Conservation (phyloP, 352 stramenopile genomes). For the Phytophthora tubulina region DNA sequence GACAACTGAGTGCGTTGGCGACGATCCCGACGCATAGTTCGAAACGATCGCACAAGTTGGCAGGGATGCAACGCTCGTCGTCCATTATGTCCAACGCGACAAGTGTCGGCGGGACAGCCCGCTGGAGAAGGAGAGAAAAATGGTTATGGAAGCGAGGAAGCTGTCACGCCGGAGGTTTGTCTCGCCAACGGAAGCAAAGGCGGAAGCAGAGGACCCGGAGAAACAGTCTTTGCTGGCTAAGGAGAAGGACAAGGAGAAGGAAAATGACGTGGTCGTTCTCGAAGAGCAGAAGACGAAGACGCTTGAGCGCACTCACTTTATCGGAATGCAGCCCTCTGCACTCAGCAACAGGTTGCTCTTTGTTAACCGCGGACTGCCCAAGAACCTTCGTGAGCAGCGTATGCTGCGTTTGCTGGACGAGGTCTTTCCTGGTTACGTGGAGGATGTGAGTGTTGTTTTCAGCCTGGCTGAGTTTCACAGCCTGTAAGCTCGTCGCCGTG, state of each 20-base stretch:
- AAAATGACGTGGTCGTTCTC: neutral
- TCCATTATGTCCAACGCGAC: constrained; percentile 42
- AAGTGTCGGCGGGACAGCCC: constrained; percentile 25
- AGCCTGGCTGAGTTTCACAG: constrained; percentile 81
- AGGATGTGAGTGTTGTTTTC: constrained; percentile 85
- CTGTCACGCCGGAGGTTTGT: constrained; percentile 15
- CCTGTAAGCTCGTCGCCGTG: constrained; percentile 58
- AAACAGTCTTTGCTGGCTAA: constrained; percentile 30
- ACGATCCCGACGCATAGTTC: constrained; percentile 57
- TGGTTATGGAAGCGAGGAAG: constrained; percentile 11
- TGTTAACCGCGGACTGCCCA: constrained; percentile 79
- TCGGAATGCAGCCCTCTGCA: constrained; percentile 83
- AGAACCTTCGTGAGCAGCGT: constrained; percentile 78
- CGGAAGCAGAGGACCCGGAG: constrained; percentile 25
- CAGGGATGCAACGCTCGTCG: constrained; percentile 24
- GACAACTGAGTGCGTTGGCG: constrained; percentile 68
- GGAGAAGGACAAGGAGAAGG: constrained; percentile 8
- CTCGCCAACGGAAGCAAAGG: constrained; percentile 15
- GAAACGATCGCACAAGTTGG: constrained; percentile 10
- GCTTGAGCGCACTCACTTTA: constrained; percentile 61
- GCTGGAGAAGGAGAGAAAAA: constrained; percentile 31
- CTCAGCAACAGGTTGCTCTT: constrained; percentile 83
- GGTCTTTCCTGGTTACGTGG: constrained; percentile 84
- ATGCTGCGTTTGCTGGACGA: constrained; percentile 83
- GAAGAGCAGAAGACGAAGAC: constrained; percentile 27